phyloP scores from a whole-genome alignment of 2,329 filamentous ascomycete species.

The Fusarium verrucosum region DNA sequence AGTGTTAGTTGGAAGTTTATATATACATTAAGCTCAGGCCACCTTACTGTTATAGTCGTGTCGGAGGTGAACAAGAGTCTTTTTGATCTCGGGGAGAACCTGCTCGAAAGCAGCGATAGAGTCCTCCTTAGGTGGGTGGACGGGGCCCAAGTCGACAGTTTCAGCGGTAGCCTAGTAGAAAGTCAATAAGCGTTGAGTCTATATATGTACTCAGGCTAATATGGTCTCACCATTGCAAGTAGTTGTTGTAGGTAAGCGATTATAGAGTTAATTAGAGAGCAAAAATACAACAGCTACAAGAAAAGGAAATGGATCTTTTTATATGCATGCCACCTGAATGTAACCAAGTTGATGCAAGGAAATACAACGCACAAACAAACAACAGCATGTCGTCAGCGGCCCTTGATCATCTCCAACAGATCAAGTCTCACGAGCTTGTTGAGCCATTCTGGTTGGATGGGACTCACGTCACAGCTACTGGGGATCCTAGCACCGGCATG shows the following conservation, averaged over 20 bases:
- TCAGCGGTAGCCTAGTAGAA: conserved; percentile 58
- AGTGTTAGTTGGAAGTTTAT: not conserved
- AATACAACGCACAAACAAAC: conserved; percentile 14
- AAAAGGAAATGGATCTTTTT: conserved; percentile 4
- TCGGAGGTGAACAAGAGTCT: conserved; percentile 59
- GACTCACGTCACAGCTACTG: conserved; percentile 31
- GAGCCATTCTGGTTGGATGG: conserved; percentile 30
- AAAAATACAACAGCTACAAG: not conserved
- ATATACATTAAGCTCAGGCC: not conserved
- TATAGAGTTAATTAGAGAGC: not conserved
- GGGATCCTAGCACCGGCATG: conserved; percentile 22
- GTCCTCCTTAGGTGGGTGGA: conserved; percentile 60
- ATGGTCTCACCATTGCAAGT: conserved; percentile 35
- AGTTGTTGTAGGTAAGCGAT: not conserved
- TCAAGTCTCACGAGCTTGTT: conserved; percentile 25
- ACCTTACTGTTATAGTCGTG: conserved; percentile 56
- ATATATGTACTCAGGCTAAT: not conserved
- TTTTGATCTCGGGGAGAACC: conserved; percentile 62
- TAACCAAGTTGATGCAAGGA: conserved; percentile 14
- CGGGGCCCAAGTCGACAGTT: conserved; percentile 60
- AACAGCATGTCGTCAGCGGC: conserved; percentile 39
- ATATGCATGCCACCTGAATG: conserved; percentile 12
- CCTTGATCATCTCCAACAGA: conserved; percentile 28
- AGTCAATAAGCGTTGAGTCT: conserved; percentile 1
- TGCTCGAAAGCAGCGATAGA: conserved; percentile 60